phyloP scores from a whole-genome alignment of 2,329 filamentous ascomycete genomes.

The Periconia sp. region DNA sequence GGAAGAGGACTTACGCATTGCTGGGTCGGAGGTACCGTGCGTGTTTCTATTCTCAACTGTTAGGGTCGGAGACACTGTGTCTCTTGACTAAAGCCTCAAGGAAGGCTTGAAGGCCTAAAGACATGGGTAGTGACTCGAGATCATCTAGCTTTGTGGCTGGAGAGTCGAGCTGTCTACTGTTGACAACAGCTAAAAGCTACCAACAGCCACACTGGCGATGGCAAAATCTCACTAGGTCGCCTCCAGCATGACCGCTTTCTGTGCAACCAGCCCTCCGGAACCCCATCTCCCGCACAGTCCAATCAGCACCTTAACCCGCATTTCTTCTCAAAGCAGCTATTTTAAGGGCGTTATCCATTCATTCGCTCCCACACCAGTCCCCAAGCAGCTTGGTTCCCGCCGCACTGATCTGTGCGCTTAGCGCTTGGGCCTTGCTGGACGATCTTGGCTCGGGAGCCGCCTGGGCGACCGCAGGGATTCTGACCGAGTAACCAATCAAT shows the following conservation, averaged over 20 bases:
- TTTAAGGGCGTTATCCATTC: conserved; percentile 1
- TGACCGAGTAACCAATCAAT: conserved; percentile 2
- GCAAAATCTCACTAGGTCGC: no score
- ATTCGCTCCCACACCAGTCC: conserved; percentile 1
- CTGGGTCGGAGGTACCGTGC: background rate
- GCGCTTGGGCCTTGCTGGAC: background rate
- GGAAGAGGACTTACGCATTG: background rate
- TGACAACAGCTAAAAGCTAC: background rate
- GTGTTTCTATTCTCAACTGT: background rate
- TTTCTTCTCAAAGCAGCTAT: conserved; percentile 1
- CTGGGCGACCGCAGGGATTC: background rate
- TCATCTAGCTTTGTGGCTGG: background rate
- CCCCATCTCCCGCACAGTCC: background rate
- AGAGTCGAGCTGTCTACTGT: background rate
- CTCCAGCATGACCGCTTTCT: no score
- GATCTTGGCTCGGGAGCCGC: background rate
- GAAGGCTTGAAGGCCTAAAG: no score
- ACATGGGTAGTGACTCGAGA: no score
- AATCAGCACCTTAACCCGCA: conserved; percentile 1
- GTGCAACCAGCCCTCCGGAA: background rate
- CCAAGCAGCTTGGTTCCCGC: background rate
- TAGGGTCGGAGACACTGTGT: no score
- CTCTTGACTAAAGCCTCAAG: no score
- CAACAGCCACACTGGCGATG: background rate
- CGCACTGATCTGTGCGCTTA: background rate